Conservation (phyloP, 192 early-diverging fungal genomes). For the Geranomyces variabilis region DNA sequence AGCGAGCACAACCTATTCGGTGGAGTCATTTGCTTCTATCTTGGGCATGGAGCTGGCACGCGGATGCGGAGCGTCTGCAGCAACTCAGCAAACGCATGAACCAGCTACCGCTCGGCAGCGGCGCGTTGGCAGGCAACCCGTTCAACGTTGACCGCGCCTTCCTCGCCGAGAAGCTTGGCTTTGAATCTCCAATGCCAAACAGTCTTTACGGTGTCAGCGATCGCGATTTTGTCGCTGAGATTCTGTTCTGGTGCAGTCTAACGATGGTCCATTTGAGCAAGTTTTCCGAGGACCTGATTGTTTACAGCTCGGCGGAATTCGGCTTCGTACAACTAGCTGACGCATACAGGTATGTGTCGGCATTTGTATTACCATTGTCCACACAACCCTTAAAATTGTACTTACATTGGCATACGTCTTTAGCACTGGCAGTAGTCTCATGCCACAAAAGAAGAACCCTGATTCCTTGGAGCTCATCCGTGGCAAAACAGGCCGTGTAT, state of each 20-base stretch:
- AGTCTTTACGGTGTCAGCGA: conserved; percentile 90
- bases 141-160: conserved; percentile 94
- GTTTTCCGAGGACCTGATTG: conserved; percentile 93
- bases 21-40: conserved; percentile 92
- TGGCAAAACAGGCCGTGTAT: conserved; percentile 95
- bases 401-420: conserved; percentile 17
- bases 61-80: conserved; percentile 82
- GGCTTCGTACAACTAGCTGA: conserved; percentile 94
- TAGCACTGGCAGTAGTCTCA: conserved; percentile 94
- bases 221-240: conserved; percentile 97
- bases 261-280: conserved; percentile 91
- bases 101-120: conserved; percentile 85
- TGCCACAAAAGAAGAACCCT: conserved; percentile 99
- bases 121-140: conserved; percentile 95
- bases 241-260: conserved; percentile 91
- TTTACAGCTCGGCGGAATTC: conserved; percentile 91
- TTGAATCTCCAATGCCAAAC: conserved; percentile 83
- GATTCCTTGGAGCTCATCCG: conserved; percentile 94
- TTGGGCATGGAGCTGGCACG: conserved; percentile 89
- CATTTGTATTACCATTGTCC: too few relatives aligned
- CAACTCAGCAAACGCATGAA: conserved; percentile 83
- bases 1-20: conserved; percentile 96
- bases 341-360: conserved; percentile 80
- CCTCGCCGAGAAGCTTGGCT: conserved; percentile 87
- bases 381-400: conserved; percentile 10